Conservation (phyloP, 805 yeast species). For the Wickerhamiella cacticola region DNA sequence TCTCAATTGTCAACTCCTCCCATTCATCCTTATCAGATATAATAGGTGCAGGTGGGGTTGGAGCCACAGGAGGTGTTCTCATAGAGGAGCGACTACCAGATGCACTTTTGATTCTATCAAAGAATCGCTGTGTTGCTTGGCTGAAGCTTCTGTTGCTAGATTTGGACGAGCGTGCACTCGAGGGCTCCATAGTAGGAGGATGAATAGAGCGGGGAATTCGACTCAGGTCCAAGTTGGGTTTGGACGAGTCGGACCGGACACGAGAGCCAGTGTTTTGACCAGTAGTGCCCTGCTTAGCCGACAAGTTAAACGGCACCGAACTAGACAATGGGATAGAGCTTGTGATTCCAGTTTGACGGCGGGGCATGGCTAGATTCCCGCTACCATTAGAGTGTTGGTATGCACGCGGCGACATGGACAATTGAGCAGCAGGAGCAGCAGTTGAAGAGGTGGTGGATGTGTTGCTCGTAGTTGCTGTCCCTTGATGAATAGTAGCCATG, state of each 20-base stretch:
- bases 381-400: background rate
- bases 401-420: background rate
- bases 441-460: background rate
- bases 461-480: background rate
- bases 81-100: conserved; percentile 3
- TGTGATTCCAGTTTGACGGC: background rate
- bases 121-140: conserved; percentile 7
- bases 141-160: conserved; percentile 7
- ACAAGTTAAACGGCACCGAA: conserved; percentile 2
- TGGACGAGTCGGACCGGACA: background rate
- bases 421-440: background rate
- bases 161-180: conserved; percentile 3
- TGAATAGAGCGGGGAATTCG: background rate
- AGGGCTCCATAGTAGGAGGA: background rate
- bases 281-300: background rate
- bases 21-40: background rate
- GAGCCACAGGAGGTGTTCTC: background rate
- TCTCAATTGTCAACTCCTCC: conserved; percentile 14
- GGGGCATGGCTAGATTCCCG: background rate
- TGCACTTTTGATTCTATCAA: conserved; percentile 5
- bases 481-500: background rate
- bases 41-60: background rate
- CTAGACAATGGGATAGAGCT: background rate
- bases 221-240: conserved; percentile 4
- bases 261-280: background rate